Percentiles rank a stretch among this genome's conserved stretches.
These are phyloP conservation scores for Salicornia ramosissima DNA, from an alignment of 148 eudicot species.

Conservation along the genomic window DNA sequence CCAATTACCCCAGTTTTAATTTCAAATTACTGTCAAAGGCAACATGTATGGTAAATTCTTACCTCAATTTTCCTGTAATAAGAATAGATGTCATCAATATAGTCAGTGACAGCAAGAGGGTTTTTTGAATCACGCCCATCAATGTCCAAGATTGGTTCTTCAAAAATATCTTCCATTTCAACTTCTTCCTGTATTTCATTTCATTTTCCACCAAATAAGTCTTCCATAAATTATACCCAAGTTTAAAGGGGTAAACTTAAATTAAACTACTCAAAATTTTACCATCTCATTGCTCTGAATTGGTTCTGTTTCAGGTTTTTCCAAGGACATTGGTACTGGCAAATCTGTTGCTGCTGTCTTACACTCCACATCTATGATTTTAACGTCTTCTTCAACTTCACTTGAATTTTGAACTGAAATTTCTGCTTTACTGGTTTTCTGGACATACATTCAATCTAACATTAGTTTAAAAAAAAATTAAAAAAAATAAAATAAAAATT, in stretches of 20 bases:
- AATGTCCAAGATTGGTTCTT: constrained; percentile 58
- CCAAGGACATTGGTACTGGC: constrained; percentile 49
- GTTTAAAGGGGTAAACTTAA: not conserved
- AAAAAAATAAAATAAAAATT: not conserved
- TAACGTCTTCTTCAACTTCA: constrained; percentile 27
- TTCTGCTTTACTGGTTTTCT: constrained; percentile 33
- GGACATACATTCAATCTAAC: not conserved
- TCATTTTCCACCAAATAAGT: not conserved
- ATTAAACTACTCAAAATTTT: not conserved
- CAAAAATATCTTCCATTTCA: constrained; percentile 81
- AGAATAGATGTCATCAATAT: constrained; percentile 62
- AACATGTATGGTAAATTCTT: not conserved
- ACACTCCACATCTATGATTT: constrained; percentile 33
- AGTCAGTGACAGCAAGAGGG: constrained; percentile 62
- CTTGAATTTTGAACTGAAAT: constrained; percentile 25
- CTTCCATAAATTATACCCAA: not conserved
- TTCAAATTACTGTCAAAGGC: too few relatives aligned
- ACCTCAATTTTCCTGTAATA: constrained; percentile 77
- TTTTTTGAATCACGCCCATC: constrained; percentile 59
- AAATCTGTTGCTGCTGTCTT: constrained; percentile 26
- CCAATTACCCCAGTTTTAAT: too few relatives aligned
- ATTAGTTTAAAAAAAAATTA: not conserved
- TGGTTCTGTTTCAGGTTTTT: constrained; percentile 24
- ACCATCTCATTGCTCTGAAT: constrained; percentile 42
- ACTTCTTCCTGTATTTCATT: constrained; percentile 41